Base-by-base conservation (phyloP, 2,329 filamentous ascomycete species). In the Didymella keratinophila region DNA sequence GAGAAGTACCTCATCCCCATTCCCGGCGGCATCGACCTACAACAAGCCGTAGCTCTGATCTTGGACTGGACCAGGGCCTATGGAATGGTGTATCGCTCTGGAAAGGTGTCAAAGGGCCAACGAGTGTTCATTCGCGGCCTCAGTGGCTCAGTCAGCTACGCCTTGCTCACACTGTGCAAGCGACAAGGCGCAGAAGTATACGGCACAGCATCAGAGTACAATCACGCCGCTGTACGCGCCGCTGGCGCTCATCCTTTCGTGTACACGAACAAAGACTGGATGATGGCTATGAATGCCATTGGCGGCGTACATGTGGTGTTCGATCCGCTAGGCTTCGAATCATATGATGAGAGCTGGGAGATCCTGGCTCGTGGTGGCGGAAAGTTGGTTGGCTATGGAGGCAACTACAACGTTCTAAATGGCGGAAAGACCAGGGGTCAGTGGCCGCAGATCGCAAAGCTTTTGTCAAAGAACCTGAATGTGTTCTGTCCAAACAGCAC, bases 71-170 rank as follows among this genome's bases (percentile, higher is more conserved):
- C 52, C 14, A 73, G 71, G 1, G 72, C 71, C 6, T 75, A 74
- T 44, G 71, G 70, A 8, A 70, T 75, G 68, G 66, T 70, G 5
- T 66, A 63, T 20, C 70, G 69, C 18, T 44, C 62, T 16, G 80
- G 79, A 3, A 74, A 78, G 30, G 79, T 84, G 1, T 47, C 68
- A 1, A 70, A 72, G 27, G 81, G 81, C 28, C 76, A 82, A 53
- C 77, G 78, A 21, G 81, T 84, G 43, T 84, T 84, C 63, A 69
- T 84, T 18, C 82, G 84, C 66, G 81, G 82, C 34, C 69, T 83
- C 23, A 83, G 80, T 60, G 82, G 82, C 28, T 81, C 82, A 8
- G 81, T 84, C 1, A 82, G 82, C 18, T 78, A 74, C 52, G 81
- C 77, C 0, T 39, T 78, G 21, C 76, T 80, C 71, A 73, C 69